Conservation (phyloP, 1,284 basidiomycete genomes). For the Tremellales sp. region DNA sequence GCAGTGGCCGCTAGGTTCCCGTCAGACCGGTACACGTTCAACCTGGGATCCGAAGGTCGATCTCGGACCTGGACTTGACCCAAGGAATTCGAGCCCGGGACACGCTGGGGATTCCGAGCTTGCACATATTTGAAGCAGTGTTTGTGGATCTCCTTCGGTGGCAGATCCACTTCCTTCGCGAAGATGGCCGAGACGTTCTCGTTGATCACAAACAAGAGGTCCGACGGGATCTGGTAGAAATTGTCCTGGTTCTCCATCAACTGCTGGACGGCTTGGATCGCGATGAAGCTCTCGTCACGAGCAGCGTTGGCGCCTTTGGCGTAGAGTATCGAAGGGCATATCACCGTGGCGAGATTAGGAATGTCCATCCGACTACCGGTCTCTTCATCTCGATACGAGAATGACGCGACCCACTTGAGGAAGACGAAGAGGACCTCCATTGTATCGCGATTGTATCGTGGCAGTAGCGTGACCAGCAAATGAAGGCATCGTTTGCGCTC, state of each 20-base stretch:
- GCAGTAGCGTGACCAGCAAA: conserved; percentile 79
- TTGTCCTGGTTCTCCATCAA: conserved; percentile 92
- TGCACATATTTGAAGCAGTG: conserved; percentile 74
- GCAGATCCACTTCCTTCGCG: conserved; percentile 70
- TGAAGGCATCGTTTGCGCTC: conserved; percentile 83
- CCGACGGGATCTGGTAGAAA: conserved; percentile 81
- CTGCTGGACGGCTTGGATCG: conserved; percentile 77
- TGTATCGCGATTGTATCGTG: conserved; percentile 91
- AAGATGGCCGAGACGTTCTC: conserved; percentile 76
- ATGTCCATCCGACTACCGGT: conserved; percentile 99
- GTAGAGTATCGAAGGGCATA: conserved; percentile 90
- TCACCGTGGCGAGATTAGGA: conserved; percentile 93
- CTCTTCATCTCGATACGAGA: conserved; percentile 96
- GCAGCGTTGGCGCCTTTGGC: conserved; percentile 81
- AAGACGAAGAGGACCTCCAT: conserved; percentile 98
- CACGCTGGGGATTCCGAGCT: conserved; percentile 17
- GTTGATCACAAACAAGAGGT: conserved; percentile 73
- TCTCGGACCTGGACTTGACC: neutral
- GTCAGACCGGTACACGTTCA: neutral
- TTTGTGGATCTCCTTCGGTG: conserved; percentile 84
- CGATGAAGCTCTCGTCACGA: conserved; percentile 89
- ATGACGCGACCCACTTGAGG: conserved; percentile 98
- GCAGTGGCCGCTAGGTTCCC: neutral
- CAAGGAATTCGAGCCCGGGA: neutral
- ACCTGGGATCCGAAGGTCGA: conserved; percentile 1